Conservation (phyloP, 805 yeast species). For the Candida boleticola region DNA sequence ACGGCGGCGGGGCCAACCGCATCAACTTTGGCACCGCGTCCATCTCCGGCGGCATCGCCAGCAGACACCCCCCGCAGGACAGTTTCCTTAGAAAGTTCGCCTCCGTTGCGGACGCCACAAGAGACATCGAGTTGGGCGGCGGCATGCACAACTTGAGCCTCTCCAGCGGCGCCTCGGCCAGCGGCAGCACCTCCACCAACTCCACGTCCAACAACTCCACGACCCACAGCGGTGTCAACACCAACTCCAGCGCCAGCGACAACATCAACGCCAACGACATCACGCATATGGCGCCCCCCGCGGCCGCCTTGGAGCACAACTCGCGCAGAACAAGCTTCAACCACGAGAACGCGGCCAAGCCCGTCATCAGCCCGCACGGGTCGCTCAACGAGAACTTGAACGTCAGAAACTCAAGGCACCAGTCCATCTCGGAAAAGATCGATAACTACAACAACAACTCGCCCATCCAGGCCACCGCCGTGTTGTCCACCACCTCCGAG, state of each 20-base stretch:
- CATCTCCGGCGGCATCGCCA: slow-evolving; percentile 54
- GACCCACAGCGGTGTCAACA: background rate
- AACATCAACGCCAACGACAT: background rate
- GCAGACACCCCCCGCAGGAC: slow-evolving; percentile 43
- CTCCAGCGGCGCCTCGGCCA: background rate
- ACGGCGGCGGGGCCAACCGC: slow-evolving; percentile 16
- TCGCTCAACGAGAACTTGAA: slow-evolving; percentile 44
- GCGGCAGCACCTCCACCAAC: background rate
- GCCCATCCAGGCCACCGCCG: slow-evolving; percentile 44
- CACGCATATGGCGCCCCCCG: background rate
- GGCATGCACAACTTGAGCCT: slow-evolving; percentile 41
- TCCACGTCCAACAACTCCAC: background rate
- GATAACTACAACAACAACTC: slow-evolving; percentile 52
- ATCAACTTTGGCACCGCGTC: slow-evolving; percentile 58
- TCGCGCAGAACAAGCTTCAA: slow-evolving; percentile 54
- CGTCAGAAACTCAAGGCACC: slow-evolving; percentile 43
- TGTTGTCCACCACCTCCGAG: slow-evolving; percentile 31
- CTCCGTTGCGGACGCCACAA: slow-evolving; percentile 65
- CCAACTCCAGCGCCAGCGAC: background rate
- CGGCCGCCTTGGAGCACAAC: slow-evolving; percentile 10
- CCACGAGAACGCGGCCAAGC: background rate
- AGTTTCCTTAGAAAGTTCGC: slow-evolving; percentile 62
- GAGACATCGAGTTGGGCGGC: slow-evolving; percentile 55
- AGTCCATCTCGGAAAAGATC: slow-evolving; percentile 60
- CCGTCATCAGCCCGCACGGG: slow-evolving; percentile 32